Base-by-base conservation (phyloP, 2,329 filamentous ascomycete species). In the Fusarium paranaense region DNA sequence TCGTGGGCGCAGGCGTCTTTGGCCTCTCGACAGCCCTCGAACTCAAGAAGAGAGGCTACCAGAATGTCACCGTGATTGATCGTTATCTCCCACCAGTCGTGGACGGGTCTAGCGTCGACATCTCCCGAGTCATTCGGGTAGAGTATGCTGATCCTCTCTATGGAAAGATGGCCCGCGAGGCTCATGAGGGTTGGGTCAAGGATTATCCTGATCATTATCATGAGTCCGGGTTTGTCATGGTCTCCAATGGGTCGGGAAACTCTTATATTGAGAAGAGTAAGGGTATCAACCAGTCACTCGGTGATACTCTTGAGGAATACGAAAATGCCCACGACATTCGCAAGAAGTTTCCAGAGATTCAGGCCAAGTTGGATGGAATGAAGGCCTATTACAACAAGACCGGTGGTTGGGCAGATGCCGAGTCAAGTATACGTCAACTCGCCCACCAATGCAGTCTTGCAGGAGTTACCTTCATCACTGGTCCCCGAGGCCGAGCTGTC, bases 131-230 rank as follows among this genome's bases (percentile, higher is more conserved):
- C 65, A 80, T 85, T 50, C 81, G 84, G 7, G 75, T 82, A 52
- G 92, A 94, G 82, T 94, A 94, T 76, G 90, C 90, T 14, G 87
- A 91, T 73, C 81, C 86, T 0, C 85, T 89, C 16, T 94, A 94
- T 77, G 86, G 89, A 6, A 82, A 83, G 50, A 87, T 94, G 62
- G 91, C 89, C 5, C 71, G 70, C 16, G 79, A 82, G 59, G 78
- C 81, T 4, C 67, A 76, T 13, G 58, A 71, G 1, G 78, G 73
- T 3, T 82, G 81, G 81, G 59, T 30, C 10, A 65, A 68, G 0
- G 73, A 78, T 16, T 82, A 80, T 45, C 67, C 72, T 8, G 75
- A 73, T 20, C 78, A 82, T 58, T 82, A 80, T 35, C 72, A 81
- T 50, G 67, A 78, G 62, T 80, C 73, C 8, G 81, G 81, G 5